These are phyloP conservation scores for Circinella umbellata DNA, from an alignment of 371 early-diverging fungal species.

Conservation along the genomic window DNA sequence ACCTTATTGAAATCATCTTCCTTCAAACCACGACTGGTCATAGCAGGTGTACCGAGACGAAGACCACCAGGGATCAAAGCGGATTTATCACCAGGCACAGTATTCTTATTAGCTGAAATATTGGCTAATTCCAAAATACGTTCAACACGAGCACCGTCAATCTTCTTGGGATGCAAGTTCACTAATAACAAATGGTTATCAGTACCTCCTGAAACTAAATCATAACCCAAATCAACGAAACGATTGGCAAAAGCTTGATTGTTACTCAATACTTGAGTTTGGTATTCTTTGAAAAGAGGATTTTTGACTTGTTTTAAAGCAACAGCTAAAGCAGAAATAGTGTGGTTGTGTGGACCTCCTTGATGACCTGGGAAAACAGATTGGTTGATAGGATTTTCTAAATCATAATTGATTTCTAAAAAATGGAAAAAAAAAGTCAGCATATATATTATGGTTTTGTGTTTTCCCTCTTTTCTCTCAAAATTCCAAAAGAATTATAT, in stretches of 20 bases:
- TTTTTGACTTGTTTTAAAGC: slow-evolving; percentile 91
- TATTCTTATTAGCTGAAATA: slow-evolving; percentile 99
- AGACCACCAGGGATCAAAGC: slow-evolving; percentile 97
- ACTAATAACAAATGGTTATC: slow-evolving; percentile 94
- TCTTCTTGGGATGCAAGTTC: slow-evolving; percentile 81
- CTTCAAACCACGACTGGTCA: slow-evolving; percentile 95
- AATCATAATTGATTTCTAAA: slow-evolving; percentile 78
- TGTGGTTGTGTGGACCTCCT: slow-evolving; percentile 99
- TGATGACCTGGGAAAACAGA: slow-evolving; percentile 99
- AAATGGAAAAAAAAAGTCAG: too few relatives aligned
- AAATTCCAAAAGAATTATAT: too few relatives aligned
- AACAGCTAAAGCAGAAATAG: slow-evolving; percentile 97
- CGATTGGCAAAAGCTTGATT: slow-evolving; percentile 85
- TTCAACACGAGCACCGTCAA: slow-evolving; percentile 96
- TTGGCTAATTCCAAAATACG: slow-evolving; percentile 92
- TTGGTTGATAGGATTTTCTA: slow-evolving; percentile 94
- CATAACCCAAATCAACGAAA: slow-evolving; percentile 75
- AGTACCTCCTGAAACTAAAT: slow-evolving; percentile 94
- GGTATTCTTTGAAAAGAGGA: slow-evolving; percentile 91
- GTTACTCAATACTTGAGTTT: slow-evolving; percentile 88
- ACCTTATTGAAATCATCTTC: slow-evolving; percentile 88
- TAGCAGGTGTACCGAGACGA: slow-evolving; percentile 93
- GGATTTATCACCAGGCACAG: slow-evolving; percentile 95
- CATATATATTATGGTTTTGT: too few relatives aligned
- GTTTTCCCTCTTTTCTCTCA: too few relatives aligned